These are phyloP conservation scores for Besnoitia besnoiti DNA, from an alignment of 169 alveolate species.

Conservation along the genomic window DNA sequence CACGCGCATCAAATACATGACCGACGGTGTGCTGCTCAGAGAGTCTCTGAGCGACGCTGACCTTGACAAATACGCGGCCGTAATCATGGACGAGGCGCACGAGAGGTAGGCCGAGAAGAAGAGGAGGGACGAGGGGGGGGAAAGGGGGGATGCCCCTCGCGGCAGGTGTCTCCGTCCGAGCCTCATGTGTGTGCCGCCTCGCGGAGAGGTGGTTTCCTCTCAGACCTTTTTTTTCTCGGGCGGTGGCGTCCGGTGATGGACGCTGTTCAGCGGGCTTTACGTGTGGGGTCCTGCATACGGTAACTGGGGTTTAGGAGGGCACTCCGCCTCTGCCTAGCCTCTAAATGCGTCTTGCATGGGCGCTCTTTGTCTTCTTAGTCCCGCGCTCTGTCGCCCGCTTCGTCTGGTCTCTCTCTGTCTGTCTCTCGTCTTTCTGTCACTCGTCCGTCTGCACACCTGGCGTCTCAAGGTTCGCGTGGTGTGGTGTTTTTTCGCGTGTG, in stretches of 20 bases:
- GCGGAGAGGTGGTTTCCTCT: too few relatives aligned
- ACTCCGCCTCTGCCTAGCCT: too few relatives aligned
- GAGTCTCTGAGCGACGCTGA: slow-evolving; percentile 98
- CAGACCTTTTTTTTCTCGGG: too few relatives aligned
- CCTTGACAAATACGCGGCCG: slow-evolving; percentile 94
- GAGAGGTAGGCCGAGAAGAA: slow-evolving; percentile 87
- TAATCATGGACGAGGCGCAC: slow-evolving; percentile 99
- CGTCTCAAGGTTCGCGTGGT: neutral
- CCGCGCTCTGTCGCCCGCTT: neutral
- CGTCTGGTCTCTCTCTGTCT: neutral
- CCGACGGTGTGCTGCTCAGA: slow-evolving; percentile 99
- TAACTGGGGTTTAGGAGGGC: too few relatives aligned
- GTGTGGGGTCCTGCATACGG: too few relatives aligned
- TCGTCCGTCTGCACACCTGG: neutral
- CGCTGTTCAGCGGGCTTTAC: too few relatives aligned
- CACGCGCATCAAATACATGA: slow-evolving; percentile 98
- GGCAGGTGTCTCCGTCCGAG: neutral
- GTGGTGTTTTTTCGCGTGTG: neutral
- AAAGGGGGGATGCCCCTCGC: neutral
- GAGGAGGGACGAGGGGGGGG: neutral
- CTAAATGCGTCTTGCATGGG: too few relatives aligned
- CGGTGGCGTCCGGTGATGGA: too few relatives aligned
- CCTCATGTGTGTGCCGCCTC: neutral
- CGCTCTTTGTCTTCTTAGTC: neutral
- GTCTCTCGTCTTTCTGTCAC: neutral